These are phyloP conservation scores for Noccaea bulbosa DNA, from an alignment of 345 rosid genomes.

Conservation along the genomic window DNA sequence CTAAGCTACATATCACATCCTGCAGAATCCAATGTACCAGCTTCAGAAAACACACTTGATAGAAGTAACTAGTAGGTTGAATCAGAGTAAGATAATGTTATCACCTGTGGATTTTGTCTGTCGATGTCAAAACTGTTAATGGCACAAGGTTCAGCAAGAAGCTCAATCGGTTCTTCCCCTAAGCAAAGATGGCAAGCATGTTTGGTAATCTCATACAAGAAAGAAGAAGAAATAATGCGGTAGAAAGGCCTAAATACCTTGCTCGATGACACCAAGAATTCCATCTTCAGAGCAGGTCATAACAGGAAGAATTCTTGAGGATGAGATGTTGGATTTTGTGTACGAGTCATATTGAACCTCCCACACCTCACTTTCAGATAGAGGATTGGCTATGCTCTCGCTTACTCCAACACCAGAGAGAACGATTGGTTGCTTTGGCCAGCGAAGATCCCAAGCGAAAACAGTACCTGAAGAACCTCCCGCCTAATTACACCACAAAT, in stretches of 20 bases:
- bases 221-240: neutral
- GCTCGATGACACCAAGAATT: constrained; percentile 74
- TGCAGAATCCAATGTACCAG: constrained; percentile 39
- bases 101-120: constrained; percentile 70
- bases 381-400: constrained; percentile 43
- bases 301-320: constrained; percentile 74
- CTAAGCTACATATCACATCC: constrained; percentile 90
- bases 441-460: constrained; percentile 90
- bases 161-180: constrained; percentile 80
- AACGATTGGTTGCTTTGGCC: constrained; percentile 66
- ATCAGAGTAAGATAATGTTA: constrained; percentile 16
- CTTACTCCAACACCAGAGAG: constrained; percentile 64
- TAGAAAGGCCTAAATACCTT: constrained; percentile 54
- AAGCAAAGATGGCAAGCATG: neutral
- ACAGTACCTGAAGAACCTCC: constrained; percentile 87
- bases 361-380: constrained; percentile 94
- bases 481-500: constrained; percentile 52
- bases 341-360: constrained; percentile 75
- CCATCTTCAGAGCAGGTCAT: constrained; percentile 96
- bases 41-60: constrained; percentile 22
- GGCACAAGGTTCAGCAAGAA: constrained; percentile 88
- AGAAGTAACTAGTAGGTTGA: neutral
- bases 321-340: constrained; percentile 62
- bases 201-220: constrained; percentile 20
- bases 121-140: constrained; percentile 93